Evolutionary conservation across 2,329 filamentous ascomycete species (phyloP).

Genomic region (Kalmusia sp.): DNA sequence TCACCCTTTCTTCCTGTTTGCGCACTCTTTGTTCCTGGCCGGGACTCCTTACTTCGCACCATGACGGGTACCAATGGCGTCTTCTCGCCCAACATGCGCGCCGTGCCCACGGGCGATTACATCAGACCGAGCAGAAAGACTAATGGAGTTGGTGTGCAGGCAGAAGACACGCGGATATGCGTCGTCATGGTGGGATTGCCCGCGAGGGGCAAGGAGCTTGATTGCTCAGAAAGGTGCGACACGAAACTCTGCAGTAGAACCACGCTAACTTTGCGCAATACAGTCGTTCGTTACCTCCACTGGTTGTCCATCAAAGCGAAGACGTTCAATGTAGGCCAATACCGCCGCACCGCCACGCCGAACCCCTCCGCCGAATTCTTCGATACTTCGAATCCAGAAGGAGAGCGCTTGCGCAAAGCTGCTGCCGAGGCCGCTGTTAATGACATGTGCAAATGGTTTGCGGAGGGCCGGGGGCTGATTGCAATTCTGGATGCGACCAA

Average conservation of each 20-base stretch:
- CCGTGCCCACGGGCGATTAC: constrained; percentile 52
- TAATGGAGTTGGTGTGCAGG: constrained; percentile 78
- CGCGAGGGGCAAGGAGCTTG: constrained; percentile 92
- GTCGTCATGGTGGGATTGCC: constrained; percentile 99
- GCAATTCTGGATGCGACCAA: constrained; percentile 97
- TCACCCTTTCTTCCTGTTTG: constrained; percentile 19
- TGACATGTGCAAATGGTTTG: constrained; percentile 96
- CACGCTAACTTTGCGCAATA: constrained; percentile 17
- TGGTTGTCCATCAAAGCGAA: constrained; percentile 95
- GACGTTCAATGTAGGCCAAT: constrained; percentile 97
- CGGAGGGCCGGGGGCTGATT: constrained; percentile 76
- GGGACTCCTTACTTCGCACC: constrained; percentile 29
- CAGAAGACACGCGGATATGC: constrained; percentile 94
- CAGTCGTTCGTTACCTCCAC: constrained; percentile 77
- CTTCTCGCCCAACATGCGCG: constrained; percentile 48
- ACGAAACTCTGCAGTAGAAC: background rate
- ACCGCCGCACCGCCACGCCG: constrained; percentile 87
- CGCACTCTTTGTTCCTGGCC: constrained; percentile 30
- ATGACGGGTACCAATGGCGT: constrained; percentile 47
- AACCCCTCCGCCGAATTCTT: constrained; percentile 96
- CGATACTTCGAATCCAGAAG: constrained; percentile 86
- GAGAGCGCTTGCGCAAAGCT: constrained; percentile 84
- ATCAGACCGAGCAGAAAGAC: constrained; percentile 53
- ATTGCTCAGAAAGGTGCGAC: constrained; percentile 91
- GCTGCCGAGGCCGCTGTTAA: constrained; percentile 90